Conservation (phyloP, 345 rosid genomes). For the Arabis alpina region DNA sequence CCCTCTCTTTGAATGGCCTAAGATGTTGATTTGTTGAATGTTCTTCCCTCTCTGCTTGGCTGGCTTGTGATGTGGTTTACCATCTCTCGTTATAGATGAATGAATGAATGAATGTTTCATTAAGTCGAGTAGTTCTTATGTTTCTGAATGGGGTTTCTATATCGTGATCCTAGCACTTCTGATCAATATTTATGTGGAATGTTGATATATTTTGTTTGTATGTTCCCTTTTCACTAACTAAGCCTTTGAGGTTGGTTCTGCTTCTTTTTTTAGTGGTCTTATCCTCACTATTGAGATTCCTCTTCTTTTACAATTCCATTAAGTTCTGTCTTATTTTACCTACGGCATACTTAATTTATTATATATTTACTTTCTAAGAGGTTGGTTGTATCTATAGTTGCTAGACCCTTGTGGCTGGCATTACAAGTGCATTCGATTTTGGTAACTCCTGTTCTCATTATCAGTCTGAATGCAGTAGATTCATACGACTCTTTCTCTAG, state of each 20-base stretch:
- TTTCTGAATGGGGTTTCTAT: constrained; percentile 25
- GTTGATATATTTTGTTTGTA: neutral
- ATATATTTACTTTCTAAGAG: constrained; percentile 9
- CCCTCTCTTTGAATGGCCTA: constrained; percentile 38
- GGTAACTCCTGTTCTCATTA: constrained; percentile 13
- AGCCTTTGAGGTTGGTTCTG: constrained; percentile 25
- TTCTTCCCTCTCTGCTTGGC: constrained; percentile 26
- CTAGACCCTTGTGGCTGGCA: constrained; percentile 15
- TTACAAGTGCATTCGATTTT: constrained; percentile 25
- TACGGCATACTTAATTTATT: constrained; percentile 1
- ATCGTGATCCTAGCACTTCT: neutral
- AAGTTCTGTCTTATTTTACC: constrained; percentile 9
- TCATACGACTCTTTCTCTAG: constrained; percentile 11
- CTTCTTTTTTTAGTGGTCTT: neutral
- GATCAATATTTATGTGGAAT: constrained; percentile 23
- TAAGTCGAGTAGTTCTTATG: constrained; percentile 27
- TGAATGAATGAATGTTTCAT: constrained; percentile 21
- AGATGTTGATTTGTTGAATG: constrained; percentile 25
- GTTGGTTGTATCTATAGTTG: constrained; percentile 23
- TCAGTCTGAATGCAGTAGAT: constrained; percentile 6
- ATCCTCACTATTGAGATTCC: constrained; percentile 11
- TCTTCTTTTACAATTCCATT: constrained; percentile 1
- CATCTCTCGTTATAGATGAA: constrained; percentile 15
- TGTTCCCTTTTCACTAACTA: constrained; percentile 9
- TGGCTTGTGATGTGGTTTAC: constrained; percentile 28